These are phyloP conservation scores for Russula griseocarnosa DNA, from an alignment of 768 basidiomycete species.

Conservation along the genomic window DNA sequence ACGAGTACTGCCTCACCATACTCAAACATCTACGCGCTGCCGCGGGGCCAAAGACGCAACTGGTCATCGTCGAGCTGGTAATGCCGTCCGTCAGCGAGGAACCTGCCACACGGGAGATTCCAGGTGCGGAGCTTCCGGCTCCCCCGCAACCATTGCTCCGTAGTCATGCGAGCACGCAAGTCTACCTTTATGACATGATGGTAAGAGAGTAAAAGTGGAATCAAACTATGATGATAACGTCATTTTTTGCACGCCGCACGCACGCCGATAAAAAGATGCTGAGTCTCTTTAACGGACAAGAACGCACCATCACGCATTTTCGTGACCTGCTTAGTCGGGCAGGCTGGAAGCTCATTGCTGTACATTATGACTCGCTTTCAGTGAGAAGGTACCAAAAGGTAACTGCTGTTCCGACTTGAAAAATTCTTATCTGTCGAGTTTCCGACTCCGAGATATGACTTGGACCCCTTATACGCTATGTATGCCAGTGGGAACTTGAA, in stretches of 20 bases:
- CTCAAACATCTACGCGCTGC: conserved; percentile 11
- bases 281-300: not conserved
- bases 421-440: not conserved
- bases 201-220: conserved; percentile 14
- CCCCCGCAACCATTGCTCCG: conserved; percentile 30
- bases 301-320: conserved; percentile 10
- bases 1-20: conserved; percentile 28
- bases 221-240: not conserved
- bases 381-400: not conserved
- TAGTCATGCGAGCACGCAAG: too few species aligned
- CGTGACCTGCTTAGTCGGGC: conserved; percentile 5
- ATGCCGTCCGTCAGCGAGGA: conserved; percentile 31
- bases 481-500: too few species aligned
- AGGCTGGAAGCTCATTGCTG: conserved; percentile 3
- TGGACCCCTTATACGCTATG: too few species aligned
- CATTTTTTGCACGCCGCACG: too few species aligned
- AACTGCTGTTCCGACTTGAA: conserved; percentile 2
- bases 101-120: conserved; percentile 17
- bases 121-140: conserved; percentile 21
- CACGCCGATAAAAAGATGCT: too few species aligned
- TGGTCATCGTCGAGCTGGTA: conserved; percentile 32
- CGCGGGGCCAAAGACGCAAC: conserved; percentile 29
- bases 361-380: not conserved
- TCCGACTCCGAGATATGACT: too few species aligned
- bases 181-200: too few species aligned